These are phyloP conservation scores for Raphanus sativus DNA, from an alignment of 345 rosid genomes.

Conservation along the genomic window DNA sequence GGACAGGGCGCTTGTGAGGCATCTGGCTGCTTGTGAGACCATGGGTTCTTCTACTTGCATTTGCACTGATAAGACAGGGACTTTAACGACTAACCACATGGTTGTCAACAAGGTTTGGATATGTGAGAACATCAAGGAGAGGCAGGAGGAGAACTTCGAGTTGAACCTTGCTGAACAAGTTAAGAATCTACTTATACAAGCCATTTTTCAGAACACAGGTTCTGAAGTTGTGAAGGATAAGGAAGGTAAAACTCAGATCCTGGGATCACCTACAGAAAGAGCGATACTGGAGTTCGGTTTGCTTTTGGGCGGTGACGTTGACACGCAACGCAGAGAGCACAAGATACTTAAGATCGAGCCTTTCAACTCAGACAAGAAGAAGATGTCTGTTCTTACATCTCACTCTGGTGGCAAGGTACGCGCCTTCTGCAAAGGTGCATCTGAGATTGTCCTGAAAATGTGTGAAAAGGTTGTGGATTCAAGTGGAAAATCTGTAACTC, in stretches of 20 bases:
- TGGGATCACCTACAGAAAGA: conserved; percentile 92
- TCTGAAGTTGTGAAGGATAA: conserved; percentile 84
- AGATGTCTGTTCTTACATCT: conserved; percentile 84
- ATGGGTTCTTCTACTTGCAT: conserved; percentile 94
- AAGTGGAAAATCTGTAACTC: conserved; percentile 50
- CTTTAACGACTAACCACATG: conserved; percentile 94
- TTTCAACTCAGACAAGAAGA: conserved; percentile 85
- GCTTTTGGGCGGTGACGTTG: conserved; percentile 67
- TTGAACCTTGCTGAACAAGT: conserved; percentile 51
- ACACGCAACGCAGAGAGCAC: conserved; percentile 49
- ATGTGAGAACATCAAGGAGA: conserved; percentile 45
- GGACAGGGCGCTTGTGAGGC: conserved; percentile 86
- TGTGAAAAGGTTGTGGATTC: conserved; percentile 66
- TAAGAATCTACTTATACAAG: conserved; percentile 53
- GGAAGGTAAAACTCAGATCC: conserved; percentile 56
- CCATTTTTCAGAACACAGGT: conserved; percentile 74
- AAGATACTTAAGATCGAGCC: conserved; percentile 78
- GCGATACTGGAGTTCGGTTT: conserved; percentile 87
- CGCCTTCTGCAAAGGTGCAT: conserved; percentile 95
- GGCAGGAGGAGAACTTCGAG: conserved; percentile 43
- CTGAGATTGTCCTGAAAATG: conserved; percentile 81
- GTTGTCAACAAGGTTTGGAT: conserved; percentile 80
- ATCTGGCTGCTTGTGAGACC: conserved; percentile 97
- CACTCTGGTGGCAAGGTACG: conserved; percentile 63
- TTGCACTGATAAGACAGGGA: conserved; percentile 97